These are phyloP conservation scores for Neoboletus magnificus DNA, from an alignment of 768 basidiomycete species.

Conservation along the genomic window DNA sequence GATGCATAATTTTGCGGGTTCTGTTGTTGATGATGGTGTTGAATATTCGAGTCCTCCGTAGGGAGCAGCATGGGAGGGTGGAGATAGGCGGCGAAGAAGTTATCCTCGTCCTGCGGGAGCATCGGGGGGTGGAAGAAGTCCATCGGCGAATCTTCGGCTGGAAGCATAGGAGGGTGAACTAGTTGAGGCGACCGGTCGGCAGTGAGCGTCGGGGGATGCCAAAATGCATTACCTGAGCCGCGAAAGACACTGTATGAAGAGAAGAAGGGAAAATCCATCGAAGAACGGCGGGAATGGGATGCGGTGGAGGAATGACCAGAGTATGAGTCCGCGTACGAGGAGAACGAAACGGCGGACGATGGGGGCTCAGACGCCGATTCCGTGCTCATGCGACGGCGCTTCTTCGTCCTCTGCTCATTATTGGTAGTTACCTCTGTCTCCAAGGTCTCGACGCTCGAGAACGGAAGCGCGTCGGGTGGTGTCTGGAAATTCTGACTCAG, in stretches of 20 bases:
- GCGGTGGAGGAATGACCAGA: slow-evolving; percentile 55
- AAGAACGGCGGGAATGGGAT: slow-evolving; percentile 57
- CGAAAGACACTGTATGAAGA: slow-evolving; percentile 51
- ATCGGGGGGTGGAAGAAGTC: slow-evolving; percentile 67
- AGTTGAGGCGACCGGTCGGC: slow-evolving; percentile 55
- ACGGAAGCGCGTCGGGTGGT: slow-evolving; percentile 13
- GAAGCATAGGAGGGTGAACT: slow-evolving; percentile 71
- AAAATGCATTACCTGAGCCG: slow-evolving; percentile 57
- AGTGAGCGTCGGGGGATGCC: slow-evolving; percentile 76
- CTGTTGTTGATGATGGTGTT: slow-evolving; percentile 25
- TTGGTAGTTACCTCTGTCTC: too few species aligned
- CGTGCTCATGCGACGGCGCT: slow-evolving; percentile 72
- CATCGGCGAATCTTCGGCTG: slow-evolving; percentile 62
- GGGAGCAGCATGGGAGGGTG: slow-evolving; percentile 56
- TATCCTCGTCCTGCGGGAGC: slow-evolving; percentile 63
- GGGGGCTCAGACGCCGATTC: slow-evolving; percentile 49
- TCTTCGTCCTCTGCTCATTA: slow-evolving; percentile 43
- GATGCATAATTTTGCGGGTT: slow-evolving; percentile 16
- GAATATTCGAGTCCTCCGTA: slow-evolving; percentile 30
- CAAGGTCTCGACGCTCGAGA: too few species aligned
- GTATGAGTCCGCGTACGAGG: slow-evolving; percentile 60
- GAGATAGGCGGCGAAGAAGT: slow-evolving; percentile 49
- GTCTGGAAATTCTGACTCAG: slow-evolving; percentile 50
- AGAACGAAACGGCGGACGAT: slow-evolving; percentile 62
- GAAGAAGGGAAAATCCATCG: slow-evolving; percentile 66